phyloP scores from a whole-genome alignment of 1,284 basidiomycete genomes.

The Microbotryum silenes-acaulis region DNA sequence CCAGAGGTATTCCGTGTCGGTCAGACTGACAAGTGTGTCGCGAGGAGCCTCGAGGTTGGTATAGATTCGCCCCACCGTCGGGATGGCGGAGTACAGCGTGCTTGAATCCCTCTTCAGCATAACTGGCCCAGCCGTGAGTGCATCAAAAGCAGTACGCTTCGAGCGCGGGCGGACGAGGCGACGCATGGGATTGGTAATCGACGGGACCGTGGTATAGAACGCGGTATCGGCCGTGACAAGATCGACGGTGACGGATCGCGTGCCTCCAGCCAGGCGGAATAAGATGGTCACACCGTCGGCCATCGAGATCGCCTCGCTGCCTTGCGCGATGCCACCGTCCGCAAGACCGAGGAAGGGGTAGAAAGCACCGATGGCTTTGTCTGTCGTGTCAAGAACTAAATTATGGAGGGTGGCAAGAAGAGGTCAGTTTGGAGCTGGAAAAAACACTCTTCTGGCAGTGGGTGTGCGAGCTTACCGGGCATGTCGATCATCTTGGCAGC shows the following conservation, averaged over 20 bases:
- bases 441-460: no score
- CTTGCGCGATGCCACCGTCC: constrained; percentile 8
- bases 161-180: constrained; percentile 8
- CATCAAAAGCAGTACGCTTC: background rate
- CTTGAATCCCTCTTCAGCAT: background rate
- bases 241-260: constrained; percentile 18
- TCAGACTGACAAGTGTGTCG: constrained; percentile 18
- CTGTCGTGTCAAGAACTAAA: constrained; percentile 28
- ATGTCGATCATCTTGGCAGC: constrained; percentile 24
- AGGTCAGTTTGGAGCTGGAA: background rate
- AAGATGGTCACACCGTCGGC: constrained; percentile 5
- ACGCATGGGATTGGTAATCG: constrained; percentile 11
- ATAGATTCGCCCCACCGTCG: constrained; percentile 13
- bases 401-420: background rate
- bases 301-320: background rate
- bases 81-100: constrained; percentile 10
- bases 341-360: constrained; percentile 23
- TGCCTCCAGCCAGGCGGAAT: constrained; percentile 20
- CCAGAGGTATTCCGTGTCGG: constrained; percentile 18
- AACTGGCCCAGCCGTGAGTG: background rate
- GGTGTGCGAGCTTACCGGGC: constrained; percentile 8
- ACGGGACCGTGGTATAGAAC: constrained; percentile 12
- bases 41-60: constrained; percentile 8
- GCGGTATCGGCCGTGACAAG: constrained; percentile 21
- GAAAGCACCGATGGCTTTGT: constrained; percentile 5